Percentiles rank a stretch among this genome's conserved stretches.
phyloP scores from a whole-genome alignment of 1,284 basidiomycete species.

The Ceratorhiza oryzae-sativae region DNA sequence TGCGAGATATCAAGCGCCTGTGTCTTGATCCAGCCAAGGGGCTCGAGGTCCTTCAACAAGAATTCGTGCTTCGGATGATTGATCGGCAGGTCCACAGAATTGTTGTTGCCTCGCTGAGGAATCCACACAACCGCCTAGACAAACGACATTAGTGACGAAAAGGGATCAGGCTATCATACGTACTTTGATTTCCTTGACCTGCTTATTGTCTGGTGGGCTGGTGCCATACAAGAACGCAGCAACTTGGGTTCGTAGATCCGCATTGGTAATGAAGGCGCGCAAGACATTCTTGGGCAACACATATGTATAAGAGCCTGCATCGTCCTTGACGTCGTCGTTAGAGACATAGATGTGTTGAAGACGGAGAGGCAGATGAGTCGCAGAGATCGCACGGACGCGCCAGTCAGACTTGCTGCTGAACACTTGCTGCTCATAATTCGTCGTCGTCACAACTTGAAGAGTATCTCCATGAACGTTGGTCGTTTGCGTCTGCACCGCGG shows the following conservation, averaged over 20 bases:
- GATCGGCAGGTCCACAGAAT: conserved; percentile 85
- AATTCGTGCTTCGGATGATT: conserved; percentile 93
- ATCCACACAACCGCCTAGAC: conserved; percentile 85
- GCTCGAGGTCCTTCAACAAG: conserved; percentile 92
- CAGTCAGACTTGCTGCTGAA: conserved; percentile 99
- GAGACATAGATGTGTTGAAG: conserved; percentile 99
- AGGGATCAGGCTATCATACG: conserved; percentile 23
- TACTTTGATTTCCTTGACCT: conserved; percentile 97
- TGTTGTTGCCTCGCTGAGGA: conserved; percentile 96
- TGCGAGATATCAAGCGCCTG: conserved; percentile 92
- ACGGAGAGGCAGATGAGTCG: conserved; percentile 94
- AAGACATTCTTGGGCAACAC: conserved; percentile 98
- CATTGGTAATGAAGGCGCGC: conserved; percentile 90
- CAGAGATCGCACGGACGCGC: conserved; percentile 95
- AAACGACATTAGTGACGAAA: neutral
- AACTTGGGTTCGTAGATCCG: conserved; percentile 96
- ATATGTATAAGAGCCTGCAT: conserved; percentile 91
- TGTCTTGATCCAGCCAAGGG: conserved; percentile 98
- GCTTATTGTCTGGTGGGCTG: conserved; percentile 94
- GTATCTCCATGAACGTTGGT: conserved; percentile 98
- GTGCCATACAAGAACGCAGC: conserved; percentile 93
- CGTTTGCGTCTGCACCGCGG: conserved; percentile 96
- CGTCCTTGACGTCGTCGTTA: conserved; percentile 98
- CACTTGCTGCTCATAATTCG: conserved; percentile 96
- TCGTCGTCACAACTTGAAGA: conserved; percentile 95